Conservation (phyloP, 2,329 filamentous ascomycete species). For the Pseudonectria foliicola region DNA sequence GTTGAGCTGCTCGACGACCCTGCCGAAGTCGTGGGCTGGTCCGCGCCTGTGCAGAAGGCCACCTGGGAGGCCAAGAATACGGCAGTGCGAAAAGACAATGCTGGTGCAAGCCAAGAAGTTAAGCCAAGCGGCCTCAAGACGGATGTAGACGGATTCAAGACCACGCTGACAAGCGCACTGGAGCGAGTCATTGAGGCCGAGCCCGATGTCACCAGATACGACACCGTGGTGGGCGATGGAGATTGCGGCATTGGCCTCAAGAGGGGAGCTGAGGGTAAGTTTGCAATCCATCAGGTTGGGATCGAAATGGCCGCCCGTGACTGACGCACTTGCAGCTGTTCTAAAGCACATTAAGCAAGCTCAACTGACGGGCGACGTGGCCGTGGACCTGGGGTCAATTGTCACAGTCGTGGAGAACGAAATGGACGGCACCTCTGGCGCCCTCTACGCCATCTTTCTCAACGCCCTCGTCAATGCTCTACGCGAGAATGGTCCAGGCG, state of each 20-base stretch:
- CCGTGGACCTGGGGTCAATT: slow-evolving; percentile 45
- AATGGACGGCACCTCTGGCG: slow-evolving; percentile 58
- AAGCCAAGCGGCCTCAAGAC: slow-evolving; percentile 44
- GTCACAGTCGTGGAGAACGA: slow-evolving; percentile 47
- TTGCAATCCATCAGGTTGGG: background rate
- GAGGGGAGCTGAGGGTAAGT: slow-evolving; percentile 69
- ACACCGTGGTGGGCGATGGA: slow-evolving; percentile 82
- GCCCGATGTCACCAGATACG: slow-evolving; percentile 64
- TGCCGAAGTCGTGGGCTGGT: slow-evolving; percentile 64
- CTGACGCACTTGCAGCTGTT: slow-evolving; percentile 36
- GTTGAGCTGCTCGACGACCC: slow-evolving; percentile 64
- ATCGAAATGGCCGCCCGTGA: no score
- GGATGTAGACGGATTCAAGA: slow-evolving; percentile 43
- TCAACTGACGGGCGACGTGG: slow-evolving; percentile 43
- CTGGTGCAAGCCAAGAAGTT: slow-evolving; percentile 23
- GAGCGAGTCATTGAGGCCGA: slow-evolving; percentile 58
- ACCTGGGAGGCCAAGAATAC: slow-evolving; percentile 56
- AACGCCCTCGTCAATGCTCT: slow-evolving; percentile 70
- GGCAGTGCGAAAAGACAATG: slow-evolving; percentile 36
- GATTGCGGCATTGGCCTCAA: slow-evolving; percentile 84
- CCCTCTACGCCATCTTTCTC: slow-evolving; percentile 73
- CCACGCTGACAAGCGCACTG: slow-evolving; percentile 50
- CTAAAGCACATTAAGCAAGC: slow-evolving; percentile 40
- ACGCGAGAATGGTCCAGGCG: slow-evolving; percentile 33
- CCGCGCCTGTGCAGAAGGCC: slow-evolving; percentile 51